phyloP scores from a whole-genome alignment of 306 rosid species.

The Carpinus fangiana region DNA sequence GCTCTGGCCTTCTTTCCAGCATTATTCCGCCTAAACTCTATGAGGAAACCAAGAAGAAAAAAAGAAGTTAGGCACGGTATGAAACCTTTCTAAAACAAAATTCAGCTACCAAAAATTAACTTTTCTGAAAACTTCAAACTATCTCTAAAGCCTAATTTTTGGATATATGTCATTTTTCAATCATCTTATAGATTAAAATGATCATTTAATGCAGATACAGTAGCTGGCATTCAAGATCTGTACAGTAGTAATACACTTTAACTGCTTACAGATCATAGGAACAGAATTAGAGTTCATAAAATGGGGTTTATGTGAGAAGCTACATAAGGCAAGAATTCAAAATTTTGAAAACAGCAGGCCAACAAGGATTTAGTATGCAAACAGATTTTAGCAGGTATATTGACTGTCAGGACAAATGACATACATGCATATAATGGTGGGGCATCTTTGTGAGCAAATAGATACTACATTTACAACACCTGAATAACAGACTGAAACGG shows the following conservation, averaged over 20 bases:
- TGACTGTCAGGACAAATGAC: neutral
- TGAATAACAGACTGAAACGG: neutral
- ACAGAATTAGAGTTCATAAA: neutral
- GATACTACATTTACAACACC: neutral
- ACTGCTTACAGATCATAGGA: neutral
- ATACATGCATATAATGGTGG: neutral
- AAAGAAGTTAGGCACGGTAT: neutral
- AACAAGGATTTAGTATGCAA: too few relatives aligned
- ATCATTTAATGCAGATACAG: neutral
- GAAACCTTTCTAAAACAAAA: neutral
- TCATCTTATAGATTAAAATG: neutral
- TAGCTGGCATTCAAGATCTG: neutral
- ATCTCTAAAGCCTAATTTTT: too few relatives aligned
- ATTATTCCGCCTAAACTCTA: constrained; percentile 77
- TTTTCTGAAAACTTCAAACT: neutral
- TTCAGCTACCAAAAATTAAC: neutral
- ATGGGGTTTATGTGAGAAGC: too few relatives aligned
- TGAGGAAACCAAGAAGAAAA: constrained; percentile 14
- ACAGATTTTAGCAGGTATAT: too few relatives aligned
- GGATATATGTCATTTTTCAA: neutral
- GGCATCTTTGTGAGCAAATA: neutral
- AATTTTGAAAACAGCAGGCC: too few relatives aligned
- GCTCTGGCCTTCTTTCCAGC: constrained; percentile 65
- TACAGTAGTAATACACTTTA: neutral
- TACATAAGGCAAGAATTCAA: too few relatives aligned